Base-by-base conservation (phyloP, 371 early-diverging fungal genomes). In the Gilbertella persicaria region DNA sequence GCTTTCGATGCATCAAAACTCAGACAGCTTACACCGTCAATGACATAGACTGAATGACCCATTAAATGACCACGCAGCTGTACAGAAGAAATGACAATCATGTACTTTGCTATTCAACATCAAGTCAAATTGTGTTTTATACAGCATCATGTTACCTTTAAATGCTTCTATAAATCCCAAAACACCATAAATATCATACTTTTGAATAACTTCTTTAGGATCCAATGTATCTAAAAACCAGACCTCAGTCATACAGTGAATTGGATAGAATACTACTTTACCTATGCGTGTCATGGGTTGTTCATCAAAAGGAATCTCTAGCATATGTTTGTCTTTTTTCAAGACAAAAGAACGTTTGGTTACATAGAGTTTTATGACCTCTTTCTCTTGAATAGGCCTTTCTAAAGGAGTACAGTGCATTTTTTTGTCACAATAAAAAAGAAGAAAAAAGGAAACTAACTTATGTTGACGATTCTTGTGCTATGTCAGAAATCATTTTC, bases 11-110 rank as follows among this genome's bases (percentile, higher is more conserved):
- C 40, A 37, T 78, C 60, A 38, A 80, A 66, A 16, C 69, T 64
- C 44, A 83, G 33, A 42, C 81, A 75, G 0, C 69, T 62, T 0
- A 79, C 66, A 30, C 69, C 73, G 17, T 74, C 71, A 35, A 83
- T 73, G 5, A 66, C 69, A 61, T 67, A 76, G 0, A 77, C 61
- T 1, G 77, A 59, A 33, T 75, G 66, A 21, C 66, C 75, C 36
- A 69, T 66, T 30, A 83, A 53, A 30, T 71, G 58, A 5, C 83
- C 83, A 28, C 78, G 58, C 3, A 54, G 14, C 23, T 72, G 75
- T 30, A 69, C 66, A 4, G 73, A 66, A 5, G 77, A 69, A 16
- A 80, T 68, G 36, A 79, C 77, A 16, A 78, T 47, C 43, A 77
- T 52, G 28, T 67, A 77, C 42, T 67, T 71, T 41, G 67, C 72